Evolutionary conservation across 2,329 filamentous ascomycete genomes (phyloP), one percentile per base, ranked within the genome.

Genomic region (Dendryphion nanum): DNA sequence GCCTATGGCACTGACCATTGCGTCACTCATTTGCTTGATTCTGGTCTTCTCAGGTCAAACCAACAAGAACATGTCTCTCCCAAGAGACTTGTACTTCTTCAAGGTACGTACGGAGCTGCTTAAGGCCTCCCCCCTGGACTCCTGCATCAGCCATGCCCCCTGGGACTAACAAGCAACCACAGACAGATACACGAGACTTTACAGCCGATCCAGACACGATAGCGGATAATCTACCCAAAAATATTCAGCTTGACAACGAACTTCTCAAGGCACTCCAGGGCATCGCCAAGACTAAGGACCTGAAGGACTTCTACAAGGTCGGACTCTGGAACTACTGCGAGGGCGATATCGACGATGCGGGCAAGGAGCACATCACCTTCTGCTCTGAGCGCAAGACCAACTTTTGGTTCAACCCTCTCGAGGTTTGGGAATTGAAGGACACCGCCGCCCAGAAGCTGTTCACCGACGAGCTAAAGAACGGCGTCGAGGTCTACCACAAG

Each of bases 251-350:
- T 36, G 60, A 68, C 44, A 57, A 62, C 39, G 55, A 71, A 4
- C 61, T 75, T 18, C 50, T 66, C 49, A 17, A 59, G 26, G 53
- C 73, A 10, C 61, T 75, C 38, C 54, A 67, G 8, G 53, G 60
- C 35, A 58, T 61, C 29, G 55, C 64, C 23, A 51, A 59, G 4
- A 52, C 63, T 30, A 55, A 57, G 37, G 48, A 78, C 38, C 77
- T 95, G 42, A 79, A 77, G 56, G 81, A 91, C 61, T 75, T 82
- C 57, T 97, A 96, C 77, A 78, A 86, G 44, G 75, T 97, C 60
- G 81, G 79, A 59, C 76, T 97, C 24, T 95, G 88, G 86, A 86
- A 85, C 62, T 95, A 89, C 77, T 97, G 93, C 78, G 72, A 74
- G 40, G 81, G 77, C 37, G 68, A 75, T 35, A 76, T 77, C 49